A percentile compares a stretch with the other conserved stretches of the same genome.
These are phyloP conservation scores for Thecaphora frezii DNA, from an alignment of 1,284 basidiomycete genomes.

Conservation along the genomic window DNA sequence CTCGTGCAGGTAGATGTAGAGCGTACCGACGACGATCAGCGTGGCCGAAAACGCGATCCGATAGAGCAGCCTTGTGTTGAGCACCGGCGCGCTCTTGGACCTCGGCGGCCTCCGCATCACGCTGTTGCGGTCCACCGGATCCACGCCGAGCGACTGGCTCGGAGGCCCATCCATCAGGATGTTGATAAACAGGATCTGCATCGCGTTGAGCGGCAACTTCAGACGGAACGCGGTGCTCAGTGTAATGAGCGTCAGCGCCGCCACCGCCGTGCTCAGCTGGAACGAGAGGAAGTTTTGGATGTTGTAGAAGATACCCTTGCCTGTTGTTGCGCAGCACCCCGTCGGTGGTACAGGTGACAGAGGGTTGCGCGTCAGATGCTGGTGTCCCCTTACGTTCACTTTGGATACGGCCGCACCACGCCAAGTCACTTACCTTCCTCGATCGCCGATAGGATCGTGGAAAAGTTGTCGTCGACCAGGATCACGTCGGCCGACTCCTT, in stretches of 20 bases:
- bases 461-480: conserved; percentile 95
- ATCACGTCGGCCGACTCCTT: conserved; percentile 98
- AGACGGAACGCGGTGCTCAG: conserved; percentile 85
- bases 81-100: conserved; percentile 83
- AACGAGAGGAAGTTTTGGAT: conserved; percentile 97
- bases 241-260: conserved; percentile 90
- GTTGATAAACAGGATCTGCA: conserved; percentile 99
- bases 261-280: conserved; percentile 93
- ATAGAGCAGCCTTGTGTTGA: conserved; percentile 72
- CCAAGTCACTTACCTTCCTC: conserved; percentile 80
- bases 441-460: conserved; percentile 86
- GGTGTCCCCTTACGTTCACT: too few species aligned
- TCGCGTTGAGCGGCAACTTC: conserved; percentile 90
- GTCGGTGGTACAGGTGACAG: not conserved
- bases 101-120: conserved; percentile 80
- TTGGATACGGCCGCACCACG: too few species aligned
- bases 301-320: conserved; percentile 95
- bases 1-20: conserved; percentile 74
- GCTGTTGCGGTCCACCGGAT: conserved; percentile 86
- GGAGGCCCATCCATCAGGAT: conserved; percentile 99
- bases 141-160: conserved; percentile 91
- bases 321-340: too few species aligned
- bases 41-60: conserved; percentile 86
- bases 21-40: conserved; percentile 83
- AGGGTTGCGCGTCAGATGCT: too few species aligned